Percentiles rank a stretch among this genome's conserved stretches.
Evolutionary conservation across 75 land plant genomes (phyloP).

Genomic region (Sequoia sempervirens): DNA sequence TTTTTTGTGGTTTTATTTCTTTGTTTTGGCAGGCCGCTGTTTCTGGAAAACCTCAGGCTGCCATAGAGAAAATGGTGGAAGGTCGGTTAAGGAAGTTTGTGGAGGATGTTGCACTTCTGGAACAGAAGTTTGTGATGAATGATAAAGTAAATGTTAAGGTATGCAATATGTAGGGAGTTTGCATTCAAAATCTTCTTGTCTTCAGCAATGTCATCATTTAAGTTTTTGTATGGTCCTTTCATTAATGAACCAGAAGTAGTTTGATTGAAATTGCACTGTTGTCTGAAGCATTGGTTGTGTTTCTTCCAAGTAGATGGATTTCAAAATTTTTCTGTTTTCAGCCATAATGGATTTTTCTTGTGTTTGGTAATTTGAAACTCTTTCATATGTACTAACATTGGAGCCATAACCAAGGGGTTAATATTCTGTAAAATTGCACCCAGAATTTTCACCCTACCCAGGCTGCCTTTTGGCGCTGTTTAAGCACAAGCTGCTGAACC

Average conservation of each 20-base stretch:
- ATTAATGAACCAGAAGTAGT: background rate
- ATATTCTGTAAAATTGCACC: background rate
- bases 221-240: background rate
- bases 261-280: background rate
- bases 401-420: background rate
- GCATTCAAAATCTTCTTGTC: background rate
- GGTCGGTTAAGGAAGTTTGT: slow-evolving; percentile 83
- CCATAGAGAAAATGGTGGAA: slow-evolving; percentile 89
- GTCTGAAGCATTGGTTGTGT: background rate
- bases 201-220: background rate
- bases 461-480: background rate
- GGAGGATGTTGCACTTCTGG: slow-evolving; percentile 81
- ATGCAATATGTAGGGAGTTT: slow-evolving; percentile 26
- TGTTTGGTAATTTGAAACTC: background rate
- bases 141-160: slow-evolving; percentile 77
- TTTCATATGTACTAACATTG: background rate
- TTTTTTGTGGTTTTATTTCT: background rate
- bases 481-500: background rate
- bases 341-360: background rate
- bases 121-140: slow-evolving; percentile 82
- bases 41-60: slow-evolving; percentile 70
- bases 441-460: background rate
- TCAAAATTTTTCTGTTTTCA: background rate
- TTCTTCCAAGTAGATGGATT: background rate
- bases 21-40: slow-evolving; percentile 55